These are phyloP conservation scores for Penicillium sp. DNA, from an alignment of 2,329 filamentous ascomycete species.

Conservation along the genomic window DNA sequence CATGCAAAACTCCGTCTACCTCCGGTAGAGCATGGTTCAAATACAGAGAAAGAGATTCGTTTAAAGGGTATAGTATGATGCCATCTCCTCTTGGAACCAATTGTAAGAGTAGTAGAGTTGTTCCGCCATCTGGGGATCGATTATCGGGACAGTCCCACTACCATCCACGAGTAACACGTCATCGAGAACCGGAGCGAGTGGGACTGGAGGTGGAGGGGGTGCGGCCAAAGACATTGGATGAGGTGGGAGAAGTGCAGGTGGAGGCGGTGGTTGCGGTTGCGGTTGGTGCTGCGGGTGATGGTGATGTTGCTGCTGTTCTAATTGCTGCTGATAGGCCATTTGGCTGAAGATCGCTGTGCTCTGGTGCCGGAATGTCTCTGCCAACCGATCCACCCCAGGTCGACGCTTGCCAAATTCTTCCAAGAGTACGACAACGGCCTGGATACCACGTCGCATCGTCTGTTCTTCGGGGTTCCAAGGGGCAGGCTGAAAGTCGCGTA, in stretches of 20 bases:
- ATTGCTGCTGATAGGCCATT: constrained; percentile 35
- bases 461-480: constrained; percentile 39
- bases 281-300: constrained; percentile 18
- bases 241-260: constrained; percentile 15
- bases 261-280: constrained; percentile 7
- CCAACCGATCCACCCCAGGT: constrained; percentile 37
- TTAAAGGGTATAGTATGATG: constrained; percentile 39
- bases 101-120: constrained; percentile 40
- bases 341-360: constrained; percentile 40
- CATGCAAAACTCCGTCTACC: constrained; percentile 6
- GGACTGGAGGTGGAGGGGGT: constrained; percentile 24
- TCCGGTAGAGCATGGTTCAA: not conserved
- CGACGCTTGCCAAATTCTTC: constrained; percentile 41
- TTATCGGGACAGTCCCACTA: constrained; percentile 30
- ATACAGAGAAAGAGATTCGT: constrained; percentile 10
- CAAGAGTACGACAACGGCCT: constrained; percentile 37
- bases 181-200: constrained; percentile 35
- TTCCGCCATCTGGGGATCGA: constrained; percentile 38
- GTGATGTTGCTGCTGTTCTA: constrained; percentile 21
- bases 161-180: constrained; percentile 36
- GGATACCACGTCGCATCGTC: constrained; percentile 37
- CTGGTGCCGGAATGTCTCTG: constrained; percentile 39
- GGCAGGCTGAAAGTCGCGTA: constrained; percentile 29
- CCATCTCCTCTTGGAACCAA: constrained; percentile 42
- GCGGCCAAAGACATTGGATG: constrained; percentile 21